These are phyloP conservation scores for Kodamaea sp. DNA, from an alignment of 1,139 yeast genomes.

Conservation along the genomic window DNA sequence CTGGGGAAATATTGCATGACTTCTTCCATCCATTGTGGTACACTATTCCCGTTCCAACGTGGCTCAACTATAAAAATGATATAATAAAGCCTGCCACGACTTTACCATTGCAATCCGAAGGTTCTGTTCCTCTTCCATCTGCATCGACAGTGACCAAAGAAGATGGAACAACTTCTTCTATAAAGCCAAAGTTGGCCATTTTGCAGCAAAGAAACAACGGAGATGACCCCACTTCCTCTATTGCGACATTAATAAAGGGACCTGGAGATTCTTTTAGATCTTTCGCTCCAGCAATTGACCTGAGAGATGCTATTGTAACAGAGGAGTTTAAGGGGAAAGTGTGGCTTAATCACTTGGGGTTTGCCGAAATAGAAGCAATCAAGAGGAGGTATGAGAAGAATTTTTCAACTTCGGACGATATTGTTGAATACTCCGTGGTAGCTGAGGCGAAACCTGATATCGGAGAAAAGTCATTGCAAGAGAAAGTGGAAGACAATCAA, in stretches of 20 bases:
- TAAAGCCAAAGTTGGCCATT: conserved; percentile 15
- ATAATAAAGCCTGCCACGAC: conserved; percentile 15
- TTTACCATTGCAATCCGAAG: conserved; percentile 8
- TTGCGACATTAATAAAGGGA: conserved; percentile 12
- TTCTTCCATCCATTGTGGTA: conserved; percentile 89
- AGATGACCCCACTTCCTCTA: conserved; percentile 12
- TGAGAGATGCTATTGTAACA: conserved; percentile 65
- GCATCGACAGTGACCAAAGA: conserved; percentile 4
- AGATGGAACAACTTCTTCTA: conserved; percentile 6
- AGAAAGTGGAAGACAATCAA: conserved; percentile 7
- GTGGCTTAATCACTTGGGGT: conserved; percentile 80
- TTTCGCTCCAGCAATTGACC: conserved; percentile 81
- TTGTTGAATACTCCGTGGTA: conserved; percentile 5
- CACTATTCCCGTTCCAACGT: conserved; percentile 75
- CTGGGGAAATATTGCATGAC: conserved; percentile 66
- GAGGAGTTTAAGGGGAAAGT: conserved; percentile 63
- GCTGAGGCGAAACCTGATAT: neutral
- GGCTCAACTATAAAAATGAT: conserved; percentile 61
- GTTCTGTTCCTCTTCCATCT: conserved; percentile 2
- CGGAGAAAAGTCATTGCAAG: conserved; percentile 4
- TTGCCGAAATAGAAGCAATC: conserved; percentile 45
- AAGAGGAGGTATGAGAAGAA: conserved; percentile 22
- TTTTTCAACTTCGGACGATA: neutral
- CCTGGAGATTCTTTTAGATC: conserved; percentile 55
- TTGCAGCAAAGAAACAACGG: conserved; percentile 14